Evolutionary conservation across 208 protist genomes (phyloP), one percentile per base, ranked within the genome.

Genomic region (Crithidia bombi): DNA sequence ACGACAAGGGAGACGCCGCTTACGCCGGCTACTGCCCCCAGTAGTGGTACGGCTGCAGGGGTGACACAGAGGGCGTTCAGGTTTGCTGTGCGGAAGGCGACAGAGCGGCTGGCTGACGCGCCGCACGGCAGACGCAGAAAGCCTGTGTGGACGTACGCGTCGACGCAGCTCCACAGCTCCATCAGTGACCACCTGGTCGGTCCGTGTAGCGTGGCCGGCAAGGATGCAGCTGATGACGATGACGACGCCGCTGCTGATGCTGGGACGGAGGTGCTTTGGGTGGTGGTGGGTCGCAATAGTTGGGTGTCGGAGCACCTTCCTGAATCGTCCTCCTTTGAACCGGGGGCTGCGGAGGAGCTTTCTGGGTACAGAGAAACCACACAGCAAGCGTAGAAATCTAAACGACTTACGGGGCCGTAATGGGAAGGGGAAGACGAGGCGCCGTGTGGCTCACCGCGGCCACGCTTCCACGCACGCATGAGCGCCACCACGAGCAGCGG

Each of bases 121-220:
- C 39, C 1, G 35, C 41, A 39, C 17, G 32, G 28, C 17, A 73
- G 19, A 4, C 3, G 26, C 6, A 61, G 1, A 21, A 5, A 28
- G 25, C 68, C 68, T 4, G 15, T 17, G 7, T 56, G 32, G n/a
- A 64, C 61, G 39, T 43, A 75, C 10, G 15, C 63, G n/a, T 76
- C 63, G 15, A 50, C 63, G 21, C 11, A 33, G 4, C 28, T 10
- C 71, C 71, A 76, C 28, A 69, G 17, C 15, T 69, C 17, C 49
- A 49, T 38, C 10, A 69, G 50, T 5, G 57, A 35, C 56, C 56
- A 62, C 23, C 33, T 12, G 17, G 17, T 33, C 5, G n/a, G 5
- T 26, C 3, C n/a, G 30, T 32, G 14, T 39, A 52, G 3, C 6
- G 9, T 3, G 5, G 47, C 23, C 38, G 38, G 14, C 38, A 41